Conservation (phyloP, 2,329 filamentous ascomycete genomes). For the Sclerotinia nivalis region DNA sequence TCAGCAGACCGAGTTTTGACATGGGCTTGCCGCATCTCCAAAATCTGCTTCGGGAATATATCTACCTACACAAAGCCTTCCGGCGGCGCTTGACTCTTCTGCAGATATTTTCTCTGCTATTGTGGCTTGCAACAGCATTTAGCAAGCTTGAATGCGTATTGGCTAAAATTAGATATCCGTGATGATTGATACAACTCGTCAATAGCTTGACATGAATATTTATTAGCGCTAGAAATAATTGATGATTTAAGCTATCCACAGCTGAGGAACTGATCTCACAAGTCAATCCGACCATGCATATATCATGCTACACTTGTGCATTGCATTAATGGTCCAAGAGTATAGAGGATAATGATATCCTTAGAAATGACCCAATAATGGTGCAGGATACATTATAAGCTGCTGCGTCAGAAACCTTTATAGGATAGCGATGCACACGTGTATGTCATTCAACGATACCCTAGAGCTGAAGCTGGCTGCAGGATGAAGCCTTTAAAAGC, state of each 20-base stretch:
- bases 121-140: conserved; percentile 4
- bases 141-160: neutral
- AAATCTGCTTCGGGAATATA: neutral
- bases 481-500: neutral
- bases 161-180: neutral
- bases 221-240: neutral
- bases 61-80: neutral
- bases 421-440: neutral
- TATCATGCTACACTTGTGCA: conserved; percentile 13
- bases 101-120: neutral
- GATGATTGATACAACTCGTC: neutral
- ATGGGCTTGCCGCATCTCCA: conserved; percentile 3
- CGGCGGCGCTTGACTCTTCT: neutral
- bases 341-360: neutral
- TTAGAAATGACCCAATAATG: neutral
- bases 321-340: neutral
- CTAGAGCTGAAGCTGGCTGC: neutral
- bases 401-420: neutral
- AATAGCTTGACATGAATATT: neutral
- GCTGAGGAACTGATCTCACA: neutral
- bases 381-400: neutral
- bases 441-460: neutral
- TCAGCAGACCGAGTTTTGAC: conserved; percentile 13
- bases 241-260: neutral
- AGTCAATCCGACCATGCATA: neutral